These are phyloP conservation scores for Tricholoma matsutake DNA, from an alignment of 768 basidiomycete genomes.

Conservation along the genomic window DNA sequence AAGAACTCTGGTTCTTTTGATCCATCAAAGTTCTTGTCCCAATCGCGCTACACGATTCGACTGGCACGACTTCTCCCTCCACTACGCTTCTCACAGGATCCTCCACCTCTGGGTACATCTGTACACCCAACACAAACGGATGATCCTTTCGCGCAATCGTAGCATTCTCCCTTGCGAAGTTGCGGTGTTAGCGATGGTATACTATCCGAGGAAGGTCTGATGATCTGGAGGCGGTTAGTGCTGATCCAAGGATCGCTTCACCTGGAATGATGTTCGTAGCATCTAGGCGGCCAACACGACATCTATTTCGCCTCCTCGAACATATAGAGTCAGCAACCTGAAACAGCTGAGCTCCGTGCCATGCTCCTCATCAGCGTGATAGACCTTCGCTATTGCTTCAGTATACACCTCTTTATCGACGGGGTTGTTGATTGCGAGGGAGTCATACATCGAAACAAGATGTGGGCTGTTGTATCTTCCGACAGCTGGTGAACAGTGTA, in stretches of 20 bases:
- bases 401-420: constrained; percentile 49
- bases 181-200: constrained; percentile 70
- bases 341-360: constrained; percentile 62
- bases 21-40: constrained; percentile 36
- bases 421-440: constrained; percentile 66
- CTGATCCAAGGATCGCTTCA: constrained; percentile 67
- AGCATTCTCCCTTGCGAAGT: constrained; percentile 81
- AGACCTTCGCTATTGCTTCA: constrained; percentile 43
- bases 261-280: constrained; percentile 90
- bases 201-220: constrained; percentile 76
- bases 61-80: constrained; percentile 39
- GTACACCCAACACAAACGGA: constrained; percentile 66
- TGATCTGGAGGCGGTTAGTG: constrained; percentile 85
- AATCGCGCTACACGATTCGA: constrained; percentile 32
- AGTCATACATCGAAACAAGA: constrained; percentile 73
- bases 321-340: constrained; percentile 78
- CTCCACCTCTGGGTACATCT: constrained; percentile 50
- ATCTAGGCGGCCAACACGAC: constrained; percentile 73
- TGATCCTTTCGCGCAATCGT: constrained; percentile 65
- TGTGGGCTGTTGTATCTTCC: constrained; percentile 95
- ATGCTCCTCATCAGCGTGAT: constrained; percentile 41
- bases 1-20: constrained; percentile 26
- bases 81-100: constrained; percentile 42
- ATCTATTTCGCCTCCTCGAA: constrained; percentile 74
- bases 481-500: constrained; percentile 55